Evolutionary conservation across 805 yeast genomes (phyloP).

Genomic region (Candida berthetii): DNA sequence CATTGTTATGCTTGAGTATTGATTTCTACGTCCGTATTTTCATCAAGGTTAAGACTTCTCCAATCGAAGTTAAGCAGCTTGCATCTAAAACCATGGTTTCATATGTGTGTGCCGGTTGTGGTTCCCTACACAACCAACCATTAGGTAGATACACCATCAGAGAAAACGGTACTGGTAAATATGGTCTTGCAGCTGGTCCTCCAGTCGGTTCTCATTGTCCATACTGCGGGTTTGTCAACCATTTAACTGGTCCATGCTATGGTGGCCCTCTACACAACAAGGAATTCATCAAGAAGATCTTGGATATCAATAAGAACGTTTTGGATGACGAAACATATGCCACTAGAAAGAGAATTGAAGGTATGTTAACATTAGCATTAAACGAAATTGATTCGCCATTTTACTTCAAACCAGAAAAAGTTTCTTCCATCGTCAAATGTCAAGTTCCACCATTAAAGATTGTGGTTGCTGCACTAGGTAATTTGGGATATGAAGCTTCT

Average conservation of each 20-base stretch:
- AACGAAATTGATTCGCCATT: conserved; percentile 72
- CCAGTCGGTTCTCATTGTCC: conserved; percentile 56
- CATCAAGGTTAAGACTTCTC: conserved; percentile 70
- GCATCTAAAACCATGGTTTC: conserved; percentile 73
- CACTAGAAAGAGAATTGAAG: conserved; percentile 79
- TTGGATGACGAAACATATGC: conserved; percentile 57
- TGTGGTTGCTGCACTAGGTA: conserved; percentile 75
- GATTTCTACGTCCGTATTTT: conserved; percentile 91
- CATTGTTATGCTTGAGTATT: conserved; percentile 76
- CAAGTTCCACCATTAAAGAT: conserved; percentile 77
- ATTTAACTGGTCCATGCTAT: conserved; percentile 97
- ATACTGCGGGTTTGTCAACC: conserved; percentile 65
- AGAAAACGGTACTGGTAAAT: conserved; percentile 40
- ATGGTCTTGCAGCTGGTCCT: conserved; percentile 60
- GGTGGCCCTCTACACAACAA: conserved; percentile 70
- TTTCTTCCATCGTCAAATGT: conserved; percentile 71
- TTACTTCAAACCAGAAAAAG: conserved; percentile 73
- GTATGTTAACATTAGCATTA: conserved; percentile 84
- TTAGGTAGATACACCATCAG: conserved; percentile 57
- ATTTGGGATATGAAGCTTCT: conserved; percentile 76
- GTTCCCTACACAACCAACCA: conserved; percentile 61
- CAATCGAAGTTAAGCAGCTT: conserved; percentile 74
- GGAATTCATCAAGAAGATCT: conserved; percentile 58
- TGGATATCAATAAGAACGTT: conserved; percentile 41
- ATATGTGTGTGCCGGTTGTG: conserved; percentile 86